Conservation (phyloP, 1,284 basidiomycete genomes). For the Trichosporon faecale region DNA sequence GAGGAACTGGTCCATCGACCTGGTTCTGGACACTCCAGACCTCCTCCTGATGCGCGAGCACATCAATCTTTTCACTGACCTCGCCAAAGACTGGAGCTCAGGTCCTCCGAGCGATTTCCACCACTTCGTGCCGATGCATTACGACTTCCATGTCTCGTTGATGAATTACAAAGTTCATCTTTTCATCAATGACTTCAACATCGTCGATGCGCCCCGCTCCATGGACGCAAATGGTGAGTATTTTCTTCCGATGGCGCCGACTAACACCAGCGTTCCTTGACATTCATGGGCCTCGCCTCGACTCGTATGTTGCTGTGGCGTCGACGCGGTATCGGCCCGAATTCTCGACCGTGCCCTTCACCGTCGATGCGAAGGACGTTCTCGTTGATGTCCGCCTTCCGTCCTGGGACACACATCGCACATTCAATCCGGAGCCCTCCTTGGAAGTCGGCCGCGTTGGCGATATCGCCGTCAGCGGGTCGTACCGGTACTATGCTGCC, state of each 20-base stretch:
- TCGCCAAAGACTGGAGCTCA: constrained; percentile 81
- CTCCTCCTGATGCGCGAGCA: constrained; percentile 83
- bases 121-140: constrained; percentile 77
- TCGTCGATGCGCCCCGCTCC: constrained; percentile 79
- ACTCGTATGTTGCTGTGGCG: constrained; percentile 60
- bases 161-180: constrained; percentile 72
- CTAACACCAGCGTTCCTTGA: constrained; percentile 64
- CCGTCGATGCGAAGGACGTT: constrained; percentile 62
- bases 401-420: constrained; percentile 78
- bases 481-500: constrained; percentile 70
- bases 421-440: constrained; percentile 58
- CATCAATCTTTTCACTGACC: constrained; percentile 83
- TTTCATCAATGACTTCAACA: constrained; percentile 92
- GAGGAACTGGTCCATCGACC: constrained; percentile 71
- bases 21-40: constrained; percentile 67
- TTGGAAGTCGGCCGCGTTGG: constrained; percentile 62
- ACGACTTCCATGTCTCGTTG: constrained; percentile 66
- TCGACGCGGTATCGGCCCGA: constrained; percentile 71
- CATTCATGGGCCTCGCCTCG: constrained; percentile 61
- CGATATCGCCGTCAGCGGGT: constrained; percentile 62
- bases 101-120: constrained; percentile 73
- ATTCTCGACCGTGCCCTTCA: constrained; percentile 65
- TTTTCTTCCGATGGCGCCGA: too few species aligned
- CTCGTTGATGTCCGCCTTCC: constrained; percentile 66
- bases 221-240: constrained; percentile 71